A percentile compares a stretch with the other conserved stretches of the same genome.
phyloP scores from a whole-genome alignment of 208 protist species.

The Wallacemonas collosoma region DNA sequence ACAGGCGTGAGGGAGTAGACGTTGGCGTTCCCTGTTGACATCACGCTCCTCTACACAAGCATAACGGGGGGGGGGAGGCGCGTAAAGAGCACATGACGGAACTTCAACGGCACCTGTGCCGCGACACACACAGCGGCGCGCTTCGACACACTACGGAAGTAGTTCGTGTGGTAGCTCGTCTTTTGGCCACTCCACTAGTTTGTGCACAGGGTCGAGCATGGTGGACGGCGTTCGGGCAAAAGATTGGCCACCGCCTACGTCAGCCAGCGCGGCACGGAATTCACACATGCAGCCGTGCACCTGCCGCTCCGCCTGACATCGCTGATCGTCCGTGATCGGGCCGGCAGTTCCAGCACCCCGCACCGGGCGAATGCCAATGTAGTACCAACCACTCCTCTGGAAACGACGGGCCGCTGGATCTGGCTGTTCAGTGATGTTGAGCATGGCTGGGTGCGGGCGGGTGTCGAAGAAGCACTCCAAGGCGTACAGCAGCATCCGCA shows the following conservation, averaged over 20 bases:
- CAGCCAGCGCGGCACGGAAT: conserved; percentile 27
- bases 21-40: no score
- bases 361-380: not conserved
- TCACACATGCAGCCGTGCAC: conserved; percentile 1
- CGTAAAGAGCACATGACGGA: no score
- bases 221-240: conserved; percentile 42
- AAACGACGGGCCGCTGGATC: not conserved
- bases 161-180: conserved; percentile 1
- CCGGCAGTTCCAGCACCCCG: no score
- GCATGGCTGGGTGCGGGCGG: conserved; percentile 50
- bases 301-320: conserved; percentile 1
- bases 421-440: conserved; percentile 8
- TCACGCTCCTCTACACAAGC: no score
- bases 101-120: no score
- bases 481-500: conserved; percentile 78
- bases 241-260: conserved; percentile 16
- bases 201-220: conserved; percentile 30
- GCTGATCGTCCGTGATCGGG: not conserved
- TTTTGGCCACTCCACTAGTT: not conserved
- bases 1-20: no score
- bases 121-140: no score
- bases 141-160: not conserved
- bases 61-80: no score
- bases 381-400: conserved; percentile 5
- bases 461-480: conserved; percentile 72